Evolutionary conservation across 352 stramenopile species (phyloP).

Genomic region (Phytophthora foliorum): DNA sequence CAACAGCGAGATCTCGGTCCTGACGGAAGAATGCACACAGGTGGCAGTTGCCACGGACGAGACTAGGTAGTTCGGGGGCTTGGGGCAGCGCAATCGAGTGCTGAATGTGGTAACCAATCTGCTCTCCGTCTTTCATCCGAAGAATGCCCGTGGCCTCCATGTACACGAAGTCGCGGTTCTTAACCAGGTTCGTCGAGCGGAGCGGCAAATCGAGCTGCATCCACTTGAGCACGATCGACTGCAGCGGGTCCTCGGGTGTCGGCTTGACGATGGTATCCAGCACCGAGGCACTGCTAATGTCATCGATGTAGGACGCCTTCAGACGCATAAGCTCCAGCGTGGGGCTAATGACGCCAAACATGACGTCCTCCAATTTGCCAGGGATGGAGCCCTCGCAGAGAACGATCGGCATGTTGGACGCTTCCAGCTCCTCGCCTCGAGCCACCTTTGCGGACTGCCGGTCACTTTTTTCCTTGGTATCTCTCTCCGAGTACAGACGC

Average conservation of each 20-base stretch:
- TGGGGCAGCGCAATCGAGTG: slow-evolving; percentile 38
- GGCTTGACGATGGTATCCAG: slow-evolving; percentile 36
- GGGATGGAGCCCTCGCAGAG: slow-evolving; percentile 41
- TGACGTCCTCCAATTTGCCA: slow-evolving; percentile 50
- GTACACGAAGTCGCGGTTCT: slow-evolving; percentile 53
- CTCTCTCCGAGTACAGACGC: slow-evolving; percentile 39
- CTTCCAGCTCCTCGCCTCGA: slow-evolving; percentile 6
- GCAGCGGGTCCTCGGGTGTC: slow-evolving; percentile 41
- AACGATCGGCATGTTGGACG: slow-evolving; percentile 31
- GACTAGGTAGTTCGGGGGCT: slow-evolving; percentile 28
- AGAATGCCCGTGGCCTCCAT: slow-evolving; percentile 45
- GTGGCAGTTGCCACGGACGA: slow-evolving; percentile 38
- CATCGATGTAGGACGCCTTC: slow-evolving; percentile 48
- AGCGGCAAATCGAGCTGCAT: slow-evolving; percentile 48
- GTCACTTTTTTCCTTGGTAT: slow-evolving; percentile 12
- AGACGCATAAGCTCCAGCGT: slow-evolving; percentile 45
- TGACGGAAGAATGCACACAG: slow-evolving; percentile 47
- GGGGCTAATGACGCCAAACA: slow-evolving; percentile 49
- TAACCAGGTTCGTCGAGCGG: slow-evolving; percentile 46
- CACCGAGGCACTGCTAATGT: slow-evolving; percentile 39
- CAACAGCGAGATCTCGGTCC: slow-evolving; percentile 29
- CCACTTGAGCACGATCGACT: slow-evolving; percentile 47
- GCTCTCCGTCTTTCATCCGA: slow-evolving; percentile 32
- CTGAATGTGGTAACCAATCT: slow-evolving; percentile 38
- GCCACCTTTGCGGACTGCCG: not conserved